Percentiles rank a stretch among this genome's conserved stretches.
Conservation (phyloP, 495 filamentous ascomycete genomes). For the Aspergillus conjunctus region DNA sequence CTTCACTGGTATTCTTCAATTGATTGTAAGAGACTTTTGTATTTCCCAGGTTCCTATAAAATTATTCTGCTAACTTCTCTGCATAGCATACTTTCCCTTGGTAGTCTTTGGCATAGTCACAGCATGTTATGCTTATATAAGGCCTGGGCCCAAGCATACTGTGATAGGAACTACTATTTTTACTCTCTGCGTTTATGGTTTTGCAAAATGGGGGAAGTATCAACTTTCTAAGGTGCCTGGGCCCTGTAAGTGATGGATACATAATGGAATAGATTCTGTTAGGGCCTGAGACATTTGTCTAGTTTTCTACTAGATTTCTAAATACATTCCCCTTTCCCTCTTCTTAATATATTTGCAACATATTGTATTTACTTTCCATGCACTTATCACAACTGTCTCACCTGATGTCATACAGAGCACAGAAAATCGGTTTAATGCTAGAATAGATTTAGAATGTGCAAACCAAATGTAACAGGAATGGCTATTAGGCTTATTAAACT, state of each 20-base stretch:
- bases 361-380: too few species aligned
- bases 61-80: neutral
- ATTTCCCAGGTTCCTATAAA: neutral
- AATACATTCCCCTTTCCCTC: too few species aligned
- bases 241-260: neutral
- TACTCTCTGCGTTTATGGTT: neutral
- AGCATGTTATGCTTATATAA: neutral
- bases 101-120: neutral
- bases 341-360: too few species aligned
- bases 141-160: neutral
- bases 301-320: too few species aligned
- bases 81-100: neutral
- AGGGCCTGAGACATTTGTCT: too few species aligned
- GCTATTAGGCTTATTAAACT: too few species aligned
- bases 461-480: too few species aligned
- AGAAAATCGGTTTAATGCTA: too few species aligned
- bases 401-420: too few species aligned
- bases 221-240: neutral
- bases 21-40: neutral
- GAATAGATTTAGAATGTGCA: too few species aligned
- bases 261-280: too few species aligned
- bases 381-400: too few species aligned
- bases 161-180: neutral
- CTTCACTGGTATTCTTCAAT: neutral
- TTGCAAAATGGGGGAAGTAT: neutral